Evolutionary conservation across 164 flowering plant species (phyloP), one percentile per base, ranked within the genome.

Genomic region (Aristolochia contorta): DNA sequence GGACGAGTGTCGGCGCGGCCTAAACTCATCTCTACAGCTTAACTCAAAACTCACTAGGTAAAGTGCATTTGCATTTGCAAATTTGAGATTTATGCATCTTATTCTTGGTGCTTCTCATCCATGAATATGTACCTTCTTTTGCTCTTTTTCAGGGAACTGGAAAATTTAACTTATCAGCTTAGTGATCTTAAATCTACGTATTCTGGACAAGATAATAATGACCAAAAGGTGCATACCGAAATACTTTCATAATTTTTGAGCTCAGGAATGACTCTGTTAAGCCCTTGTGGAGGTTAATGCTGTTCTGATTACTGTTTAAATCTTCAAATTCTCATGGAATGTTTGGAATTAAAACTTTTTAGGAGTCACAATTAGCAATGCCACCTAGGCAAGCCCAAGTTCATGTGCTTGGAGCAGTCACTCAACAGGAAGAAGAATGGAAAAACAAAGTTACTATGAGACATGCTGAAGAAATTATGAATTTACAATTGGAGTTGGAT

Each of bases 401-500:
- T 60, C 63, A 56, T 57, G 54, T 72, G 54, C 50, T 41, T 13
- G 65, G 72, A 54, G 71, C 67, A 56, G 56, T 47, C 61, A 65
- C 64, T 16, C 59, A 68, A 55, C 74, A 65, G 58, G 59, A 59
- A 15, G 71, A 37, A 22, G 73, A 70, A 10, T 57, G 54, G 60
- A 64, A 64, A 37, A 60, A 72, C 63, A 72, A 62, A 66, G 48
- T 33, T 57, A 56, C 57, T 25, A 15, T 63, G 59, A 73, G 72
- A 55, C 76, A 74, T 54, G 71, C 68, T 22, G 96, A 88, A 70
- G 87, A 82, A 56, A 54, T 82, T 37, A 46, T 90, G 77, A 74
- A 85, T 76, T 74, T 88, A 74, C 87, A 86, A 63, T 75, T 94
- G 68, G 97, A 94, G 78, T 55, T 86, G 66, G 96, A 94, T 67